Evolutionary conservation across 768 basidiomycete species (phyloP), one percentile per base, ranked within the genome.

Genomic region (Naganishia friedmannii): DNA sequence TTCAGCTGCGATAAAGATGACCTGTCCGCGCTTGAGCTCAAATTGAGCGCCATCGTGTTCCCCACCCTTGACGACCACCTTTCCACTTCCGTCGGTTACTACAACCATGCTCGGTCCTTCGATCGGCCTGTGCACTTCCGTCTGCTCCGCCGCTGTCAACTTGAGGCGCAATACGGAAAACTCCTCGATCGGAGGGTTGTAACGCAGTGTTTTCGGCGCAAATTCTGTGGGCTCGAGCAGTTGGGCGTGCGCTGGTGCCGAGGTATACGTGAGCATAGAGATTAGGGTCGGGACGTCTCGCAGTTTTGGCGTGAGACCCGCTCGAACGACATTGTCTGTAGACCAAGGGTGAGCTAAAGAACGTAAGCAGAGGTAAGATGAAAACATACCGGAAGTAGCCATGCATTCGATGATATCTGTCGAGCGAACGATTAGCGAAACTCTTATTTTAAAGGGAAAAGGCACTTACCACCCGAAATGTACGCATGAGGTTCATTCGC

Each of bases 401-500:
- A 97, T 97, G 83, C 93, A 95, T 78, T 98, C 96, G 78, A 98
- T 92, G 81, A 94, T 94, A 78, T 99, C 95, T 95, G 76, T 42
- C 15, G 26, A 57, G 45, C 21, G 13, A 12, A 45, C n/a, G 54
- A 51, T 68, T 54, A 68, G 37, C 42, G 15, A 2, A 13, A 2
- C 42, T 51, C 53, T 8, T 32, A 13, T 48, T 17, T 29, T 32
- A 1, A 31, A 7, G 15, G 8, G n/a, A 9, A 26, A 26, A 15
- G 39, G 31, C 37, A 77, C 87, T 72, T 75, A 92, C 94, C 93
- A 79, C 96, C 96, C 46, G 86, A 88, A 65, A 98, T 85, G 80
- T 98, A 99, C 0, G 96, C 96, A 74, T 99, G 96, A 0, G 96
- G 96, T 82, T 96, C 93, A 58, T 94, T 91, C 3, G 96, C 96